A percentile compares a stretch with the other conserved stretches of the same genome.
phyloP scores from a whole-genome alignment of 345 rosid genomes.

The Raphanus sativus region DNA sequence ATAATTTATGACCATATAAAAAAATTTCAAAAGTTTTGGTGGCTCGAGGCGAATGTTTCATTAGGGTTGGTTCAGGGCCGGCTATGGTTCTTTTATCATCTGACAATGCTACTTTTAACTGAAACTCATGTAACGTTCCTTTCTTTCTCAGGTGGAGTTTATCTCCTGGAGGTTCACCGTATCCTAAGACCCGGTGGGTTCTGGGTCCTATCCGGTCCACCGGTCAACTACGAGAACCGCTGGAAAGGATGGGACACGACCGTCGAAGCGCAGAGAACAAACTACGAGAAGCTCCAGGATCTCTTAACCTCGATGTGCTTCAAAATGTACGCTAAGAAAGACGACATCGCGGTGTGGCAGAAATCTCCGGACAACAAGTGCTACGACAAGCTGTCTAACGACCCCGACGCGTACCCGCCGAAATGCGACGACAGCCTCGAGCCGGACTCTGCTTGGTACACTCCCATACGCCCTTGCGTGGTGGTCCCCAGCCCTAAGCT shows the following conservation, averaged over 20 bases:
- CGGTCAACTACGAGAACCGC: constrained; percentile 81
- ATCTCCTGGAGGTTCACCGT: constrained; percentile 86
- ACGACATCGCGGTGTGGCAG: constrained; percentile 94
- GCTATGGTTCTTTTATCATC: too few relatives aligned
- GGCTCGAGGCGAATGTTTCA: too few relatives aligned
- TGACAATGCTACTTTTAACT: too few relatives aligned
- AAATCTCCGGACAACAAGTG: constrained; percentile 69
- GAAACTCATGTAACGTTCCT: not conserved
- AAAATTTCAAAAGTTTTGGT: too few relatives aligned
- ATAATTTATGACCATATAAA: too few relatives aligned
- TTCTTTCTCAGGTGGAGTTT: constrained; percentile 74
- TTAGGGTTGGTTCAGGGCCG: too few relatives aligned
- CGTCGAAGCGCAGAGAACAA: constrained; percentile 78
- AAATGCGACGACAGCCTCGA: constrained; percentile 94
- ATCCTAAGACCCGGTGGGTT: constrained; percentile 98
- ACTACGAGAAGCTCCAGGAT: constrained; percentile 77
- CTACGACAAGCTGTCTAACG: constrained; percentile 59
- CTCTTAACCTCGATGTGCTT: constrained; percentile 90
- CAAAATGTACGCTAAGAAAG: constrained; percentile 80
- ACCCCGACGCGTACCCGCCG: constrained; percentile 80
- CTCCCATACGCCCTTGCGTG: constrained; percentile 86
- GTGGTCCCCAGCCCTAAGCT: constrained; percentile 72
- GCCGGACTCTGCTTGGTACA: constrained; percentile 97
- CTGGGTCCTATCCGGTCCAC: constrained; percentile 98
- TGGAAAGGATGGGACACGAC: constrained; percentile 99